phyloP scores from a whole-genome alignment of 2,329 filamentous ascomycete genomes.

The Ramichloridium luteum region DNA sequence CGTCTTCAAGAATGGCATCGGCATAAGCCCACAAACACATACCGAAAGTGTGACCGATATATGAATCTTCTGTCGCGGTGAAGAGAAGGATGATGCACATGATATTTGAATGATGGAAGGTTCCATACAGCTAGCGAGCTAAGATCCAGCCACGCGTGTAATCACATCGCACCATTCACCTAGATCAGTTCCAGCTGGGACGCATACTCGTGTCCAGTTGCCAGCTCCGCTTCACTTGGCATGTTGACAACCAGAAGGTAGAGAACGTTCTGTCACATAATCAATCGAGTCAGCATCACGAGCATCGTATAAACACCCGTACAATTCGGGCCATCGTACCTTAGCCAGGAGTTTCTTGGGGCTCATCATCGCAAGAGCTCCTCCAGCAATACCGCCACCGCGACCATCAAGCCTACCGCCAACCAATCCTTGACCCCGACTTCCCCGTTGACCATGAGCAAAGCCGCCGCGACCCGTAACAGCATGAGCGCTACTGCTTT shows the following conservation, averaged over 20 bases:
- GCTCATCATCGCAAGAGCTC: neutral
- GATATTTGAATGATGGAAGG: too few relatives aligned
- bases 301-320: constrained; percentile 7
- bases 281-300: constrained; percentile 6
- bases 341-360: too few relatives aligned
- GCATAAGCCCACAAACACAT: constrained; percentile 3
- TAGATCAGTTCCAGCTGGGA: too few relatives aligned
- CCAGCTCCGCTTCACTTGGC: too few relatives aligned
- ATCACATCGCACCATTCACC: too few relatives aligned
- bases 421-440: constrained; percentile 26
- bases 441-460: constrained; percentile 24
- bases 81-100: too few relatives aligned
- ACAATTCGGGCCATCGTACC: constrained; percentile 4
- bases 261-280: constrained; percentile 33
- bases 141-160: too few relatives aligned
- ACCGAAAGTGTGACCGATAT: neutral
- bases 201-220: too few relatives aligned
- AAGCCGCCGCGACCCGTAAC: too few relatives aligned
- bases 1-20: neutral
- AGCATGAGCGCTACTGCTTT: too few relatives aligned
- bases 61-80: too few relatives aligned
- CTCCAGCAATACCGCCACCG: constrained; percentile 1
- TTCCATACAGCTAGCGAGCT: too few relatives aligned
- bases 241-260: constrained; percentile 41
- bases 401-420: constrained; percentile 30